phyloP scores from a whole-genome alignment of 2,329 filamentous ascomycete species.

The Claviceps spartinae region DNA sequence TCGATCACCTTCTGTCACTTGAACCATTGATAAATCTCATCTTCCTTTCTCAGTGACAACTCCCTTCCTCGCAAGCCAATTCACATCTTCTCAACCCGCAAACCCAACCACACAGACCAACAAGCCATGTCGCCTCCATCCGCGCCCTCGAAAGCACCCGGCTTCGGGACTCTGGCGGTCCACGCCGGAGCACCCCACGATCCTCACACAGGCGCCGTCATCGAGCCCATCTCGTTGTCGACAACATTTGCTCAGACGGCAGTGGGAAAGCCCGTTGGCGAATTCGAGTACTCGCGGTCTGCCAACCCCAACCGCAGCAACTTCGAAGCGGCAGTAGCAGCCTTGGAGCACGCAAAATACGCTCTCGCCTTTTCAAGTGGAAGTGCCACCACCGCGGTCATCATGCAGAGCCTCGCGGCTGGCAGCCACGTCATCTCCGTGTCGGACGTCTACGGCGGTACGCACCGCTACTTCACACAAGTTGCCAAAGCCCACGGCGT shows the following conservation, averaged over 20 bases:
- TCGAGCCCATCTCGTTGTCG: slow-evolving; percentile 88
- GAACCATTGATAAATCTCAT: no score
- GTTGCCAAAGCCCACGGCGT: slow-evolving; percentile 91
- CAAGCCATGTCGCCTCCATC: slow-evolving; percentile 15
- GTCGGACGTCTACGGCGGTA: slow-evolving; percentile 94
- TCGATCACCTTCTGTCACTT: no score
- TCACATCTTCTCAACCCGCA: no score
- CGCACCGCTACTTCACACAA: slow-evolving; percentile 97
- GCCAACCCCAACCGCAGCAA: slow-evolving; percentile 91
- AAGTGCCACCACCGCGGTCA: slow-evolving; percentile 82
- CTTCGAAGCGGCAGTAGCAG: slow-evolving; percentile 83
- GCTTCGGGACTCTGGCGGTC: slow-evolving; percentile 87
- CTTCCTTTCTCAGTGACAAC: no score
- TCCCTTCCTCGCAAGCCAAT: no score
- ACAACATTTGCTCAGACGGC: slow-evolving; percentile 90
- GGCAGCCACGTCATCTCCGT: slow-evolving; percentile 93
- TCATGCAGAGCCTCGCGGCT: slow-evolving; percentile 81
- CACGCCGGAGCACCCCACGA: slow-evolving; percentile 89
- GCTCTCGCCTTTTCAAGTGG: slow-evolving; percentile 91
- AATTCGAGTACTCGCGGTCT: slow-evolving; percentile 86
- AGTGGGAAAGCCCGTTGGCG: slow-evolving; percentile 76
- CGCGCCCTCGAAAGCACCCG: slow-evolving; percentile 23
- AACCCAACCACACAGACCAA: neutral
- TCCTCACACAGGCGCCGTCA: slow-evolving; percentile 84
- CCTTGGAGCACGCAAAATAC: slow-evolving; percentile 82